Base-by-base conservation (phyloP, 768 basidiomycete genomes). In the Naganishia antarctica region DNA sequence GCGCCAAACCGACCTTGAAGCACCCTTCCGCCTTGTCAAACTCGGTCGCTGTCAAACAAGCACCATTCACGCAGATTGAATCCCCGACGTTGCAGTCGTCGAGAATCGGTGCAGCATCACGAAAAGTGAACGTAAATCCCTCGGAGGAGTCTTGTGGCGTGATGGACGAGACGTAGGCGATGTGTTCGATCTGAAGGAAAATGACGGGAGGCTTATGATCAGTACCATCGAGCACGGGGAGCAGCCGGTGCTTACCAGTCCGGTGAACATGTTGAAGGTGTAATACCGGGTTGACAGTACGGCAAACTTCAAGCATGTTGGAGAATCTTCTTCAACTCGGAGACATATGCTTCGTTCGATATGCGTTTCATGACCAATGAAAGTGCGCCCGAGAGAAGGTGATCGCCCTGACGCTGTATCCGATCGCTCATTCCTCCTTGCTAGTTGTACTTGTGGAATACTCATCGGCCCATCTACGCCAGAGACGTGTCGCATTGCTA, bases 1-100 rank as follows among this genome's bases (percentile, higher is more conserved):
- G 93, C 47, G 94, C 93, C 50, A 99, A 80, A 83, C 92, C 94
- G 49, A 97, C 90, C 72, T 84, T 89, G 81, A 99, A 98, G 83
- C 84, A 88, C 5, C 90, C 90, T 66, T 81, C 77, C 1, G 66
- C 46, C 3, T 61, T 43, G 72, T 88, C 82, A 71, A 94, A 97
- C 71, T 84, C 85, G 1, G 87, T 92, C 46, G 94, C 94, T 0
- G 96, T 98, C 74, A 99, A 75, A 75, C 96, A 98, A 34, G 83
- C 83, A 11, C 90, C 89, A 41, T 76, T 73, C 63, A 74, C 64
- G 40, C 70, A 69, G 44, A 75, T 98, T 26, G 91, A 93, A 80
- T 98, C 96, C 2, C 96, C 96, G 59, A 92, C 81, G 68, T 87
- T 84, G 79, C 92, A 98, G 75, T 99, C 96, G 4, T 74, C 84